Base-by-base conservation (phyloP, 169 alveolate genomes). In the Cryptosporidium muris region DNA sequence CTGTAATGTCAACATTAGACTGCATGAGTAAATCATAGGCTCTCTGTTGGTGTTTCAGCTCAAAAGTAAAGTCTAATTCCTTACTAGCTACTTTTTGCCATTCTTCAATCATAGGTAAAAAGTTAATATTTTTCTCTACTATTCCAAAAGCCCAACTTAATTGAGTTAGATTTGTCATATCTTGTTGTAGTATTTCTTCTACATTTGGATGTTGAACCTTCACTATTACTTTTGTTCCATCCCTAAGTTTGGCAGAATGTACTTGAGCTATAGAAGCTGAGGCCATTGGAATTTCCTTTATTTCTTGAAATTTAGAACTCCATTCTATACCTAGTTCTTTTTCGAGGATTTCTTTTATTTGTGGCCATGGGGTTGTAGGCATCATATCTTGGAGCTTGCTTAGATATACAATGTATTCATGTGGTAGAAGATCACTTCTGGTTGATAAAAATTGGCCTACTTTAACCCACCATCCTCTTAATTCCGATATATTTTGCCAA, bases 371-470 rank as follows among this genome's bases (percentile, higher is more conserved):
- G 25, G 95, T 89, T 51, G 92, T 91, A 12, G 98, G 97, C 94
- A 95, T 92, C 91, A 88, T 88, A 63, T 95, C 97, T 53, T 95
- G 98, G 48, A 95, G 90, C 63, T 92, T 92, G 5, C 93, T 88
- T 43, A 95, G 82, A 81, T 95, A 94, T 40, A 90, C 91, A 47
- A 95, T 81, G 88, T 94, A 95, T 81, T 93, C 94, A 68, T 80
- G 80, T 16, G 98, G 98, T 66, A 95, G 85, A 67, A 95, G 67
- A 60, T 95, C 97, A 62, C 95, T 90, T 66, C 95, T 93, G 2
- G 98, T 95, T 74, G 97, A 93, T 89, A 95, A 68, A 81, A 95
- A 92, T 81, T 95, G 98, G 34, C 98, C 98, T 8, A 95, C 95
- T 80, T 94, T 95, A 40, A 94, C 96, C 98, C 98, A 95, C 96